Evolutionary conservation across 1,284 basidiomycete genomes (phyloP), one percentile per base, ranked within the genome.

Genomic region (Lignosus rhinocerotis): DNA sequence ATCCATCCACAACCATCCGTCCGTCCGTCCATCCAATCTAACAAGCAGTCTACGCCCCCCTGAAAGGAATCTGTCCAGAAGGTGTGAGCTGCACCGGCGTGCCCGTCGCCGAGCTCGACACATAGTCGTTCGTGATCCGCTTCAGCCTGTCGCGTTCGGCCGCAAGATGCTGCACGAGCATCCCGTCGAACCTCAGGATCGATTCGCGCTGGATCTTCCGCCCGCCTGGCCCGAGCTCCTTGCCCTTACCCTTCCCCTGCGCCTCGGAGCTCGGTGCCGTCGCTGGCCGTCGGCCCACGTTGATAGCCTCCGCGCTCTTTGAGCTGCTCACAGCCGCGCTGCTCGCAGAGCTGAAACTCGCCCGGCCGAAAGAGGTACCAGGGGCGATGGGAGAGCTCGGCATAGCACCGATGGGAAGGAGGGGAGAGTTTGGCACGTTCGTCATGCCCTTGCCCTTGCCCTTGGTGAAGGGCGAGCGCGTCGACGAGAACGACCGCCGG

Each of bases 81-180:
- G 52, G 17, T 38, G 49, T 17, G 46, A 42, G 25, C 38, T 53
- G 50, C 46, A 63, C 62, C 17, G 62, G 62, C 55, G 62, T 61
- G 57, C 45, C 59, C 57, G 62, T 51, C 32, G 59, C 55, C 30
- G 62, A 64, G 41, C 56, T 56, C 38, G 48, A 36, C 51, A 67
- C 68, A 49, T 70, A 69, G 63, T 70, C 72, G 52, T 56, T 79
- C 55, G 90, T 84, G 68, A 92, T 90, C 72, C 83, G 78, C 75
- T 80, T 86, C 67, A 92, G 79, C 42, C 81, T 85, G 67, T 89
- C 86, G 75, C 84, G 86, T 74, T 92, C 81, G 53, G 83, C 79
- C 72, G 87, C 85, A 76, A 92, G 87, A 70, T 92, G 89, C 71
- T 86, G 82, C 55, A 84, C 73, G 53, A 92, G 74, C 82, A 92